Evolutionary conservation across 2,329 filamentous ascomycete genomes (phyloP).

Genomic region (Thermothelomyces thermophilus): DNA sequence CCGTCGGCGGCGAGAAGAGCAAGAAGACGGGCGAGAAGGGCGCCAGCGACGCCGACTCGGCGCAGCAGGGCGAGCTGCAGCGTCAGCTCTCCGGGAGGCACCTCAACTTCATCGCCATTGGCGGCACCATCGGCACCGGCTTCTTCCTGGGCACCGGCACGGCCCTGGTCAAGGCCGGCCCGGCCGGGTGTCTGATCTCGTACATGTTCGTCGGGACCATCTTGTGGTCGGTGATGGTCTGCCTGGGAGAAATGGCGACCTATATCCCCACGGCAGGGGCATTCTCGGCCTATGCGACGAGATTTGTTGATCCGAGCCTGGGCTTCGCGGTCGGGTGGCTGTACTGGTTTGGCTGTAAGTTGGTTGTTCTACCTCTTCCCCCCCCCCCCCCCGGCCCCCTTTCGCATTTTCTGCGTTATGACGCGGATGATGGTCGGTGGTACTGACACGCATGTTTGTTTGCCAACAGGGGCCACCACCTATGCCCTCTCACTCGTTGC

Average conservation of each 20-base stretch:
- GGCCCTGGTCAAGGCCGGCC: conserved; percentile 57
- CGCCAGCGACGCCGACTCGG: conserved; percentile 13
- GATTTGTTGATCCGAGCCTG: conserved; percentile 59
- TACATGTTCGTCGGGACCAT: conserved; percentile 65
- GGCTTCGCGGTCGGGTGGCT: conserved; percentile 65
- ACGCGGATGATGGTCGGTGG: neutral
- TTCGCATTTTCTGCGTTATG: neutral
- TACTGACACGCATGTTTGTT: conserved; percentile 1
- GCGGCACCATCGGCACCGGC: conserved; percentile 65
- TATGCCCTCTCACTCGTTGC: conserved; percentile 68
- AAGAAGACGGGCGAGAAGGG: neutral
- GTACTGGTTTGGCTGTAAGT: conserved; percentile 67
- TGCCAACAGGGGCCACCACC: conserved; percentile 49
- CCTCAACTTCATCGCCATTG: conserved; percentile 46
- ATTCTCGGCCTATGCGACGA: conserved; percentile 68
- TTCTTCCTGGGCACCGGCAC: conserved; percentile 63
- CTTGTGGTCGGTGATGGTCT: conserved; percentile 69
- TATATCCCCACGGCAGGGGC: conserved; percentile 71
- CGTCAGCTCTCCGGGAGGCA: conserved; percentile 31
- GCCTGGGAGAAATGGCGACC: conserved; percentile 66
- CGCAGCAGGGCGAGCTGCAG: conserved; percentile 20
- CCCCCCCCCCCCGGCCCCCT: no score
- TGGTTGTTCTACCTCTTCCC: no score
- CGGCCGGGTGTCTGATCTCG: conserved; percentile 59
- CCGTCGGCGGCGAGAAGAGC: conserved; percentile 7